These are phyloP conservation scores for Saturnispora quitensis DNA, from an alignment of 805 yeast species.

Conservation along the genomic window DNA sequence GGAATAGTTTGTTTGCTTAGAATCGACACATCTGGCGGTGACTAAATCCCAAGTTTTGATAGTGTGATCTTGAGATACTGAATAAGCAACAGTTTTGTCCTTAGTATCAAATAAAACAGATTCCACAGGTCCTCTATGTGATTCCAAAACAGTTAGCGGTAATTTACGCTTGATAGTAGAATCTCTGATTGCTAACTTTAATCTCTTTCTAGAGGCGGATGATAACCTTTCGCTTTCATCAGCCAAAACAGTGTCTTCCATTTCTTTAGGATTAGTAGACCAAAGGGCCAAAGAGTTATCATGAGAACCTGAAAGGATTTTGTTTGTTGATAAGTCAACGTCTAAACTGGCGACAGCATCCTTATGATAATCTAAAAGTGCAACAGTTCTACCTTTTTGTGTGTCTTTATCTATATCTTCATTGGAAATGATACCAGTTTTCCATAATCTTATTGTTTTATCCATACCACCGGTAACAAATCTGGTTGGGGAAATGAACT, in stretches of 20 bases:
- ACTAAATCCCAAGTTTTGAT: conserved; percentile 95
- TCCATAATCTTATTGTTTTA: conserved; percentile 84
- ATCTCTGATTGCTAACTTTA: conserved; percentile 71
- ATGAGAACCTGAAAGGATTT: conserved; percentile 76
- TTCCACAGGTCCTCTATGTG: conserved; percentile 83
- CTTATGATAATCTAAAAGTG: conserved; percentile 83
- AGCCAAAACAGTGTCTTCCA: conserved; percentile 48
- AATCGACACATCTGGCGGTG: conserved; percentile 76
- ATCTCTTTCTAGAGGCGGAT: conserved; percentile 80
- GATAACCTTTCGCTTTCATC: conserved; percentile 37
- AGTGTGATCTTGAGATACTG: conserved; percentile 93
- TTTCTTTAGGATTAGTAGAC: conserved; percentile 81
- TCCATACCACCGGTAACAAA: conserved; percentile 84
- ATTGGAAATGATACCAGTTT: conserved; percentile 38
- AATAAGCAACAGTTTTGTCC: conserved; percentile 79
- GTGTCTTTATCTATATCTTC: conserved; percentile 38
- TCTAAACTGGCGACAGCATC: conserved; percentile 77
- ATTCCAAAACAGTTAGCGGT: conserved; percentile 68
- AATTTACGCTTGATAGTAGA: conserved; percentile 71
- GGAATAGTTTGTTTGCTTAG: conserved; percentile 80
- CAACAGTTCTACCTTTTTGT: conserved; percentile 60
- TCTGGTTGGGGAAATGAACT: conserved; percentile 68
- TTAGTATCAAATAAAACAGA: conserved; percentile 64
- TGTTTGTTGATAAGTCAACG: conserved; percentile 41
- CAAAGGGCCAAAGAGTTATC: conserved; percentile 78